These are phyloP conservation scores for Sisymbrium irio DNA, from an alignment of 345 rosid genomes.

Conservation along the genomic window DNA sequence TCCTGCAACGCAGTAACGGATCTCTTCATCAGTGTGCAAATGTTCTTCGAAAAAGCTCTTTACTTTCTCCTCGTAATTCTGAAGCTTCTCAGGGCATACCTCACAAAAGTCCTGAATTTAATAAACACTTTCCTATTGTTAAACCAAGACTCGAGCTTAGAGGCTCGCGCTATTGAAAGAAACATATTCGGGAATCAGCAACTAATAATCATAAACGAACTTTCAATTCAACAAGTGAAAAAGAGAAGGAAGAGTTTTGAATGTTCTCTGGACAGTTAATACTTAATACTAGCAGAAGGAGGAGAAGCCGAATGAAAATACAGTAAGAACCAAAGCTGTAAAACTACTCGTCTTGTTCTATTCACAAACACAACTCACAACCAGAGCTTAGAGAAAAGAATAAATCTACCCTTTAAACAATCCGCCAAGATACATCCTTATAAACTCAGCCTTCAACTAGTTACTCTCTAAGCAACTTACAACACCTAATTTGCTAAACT, in stretches of 20 bases:
- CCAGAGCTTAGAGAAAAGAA: background rate
- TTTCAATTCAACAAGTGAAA: background rate
- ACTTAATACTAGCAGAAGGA: background rate
- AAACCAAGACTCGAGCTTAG: background rate
- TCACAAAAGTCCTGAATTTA: conserved; percentile 65
- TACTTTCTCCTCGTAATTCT: conserved; percentile 79
- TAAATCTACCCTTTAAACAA: background rate
- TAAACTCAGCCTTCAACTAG: background rate
- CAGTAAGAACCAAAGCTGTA: background rate
- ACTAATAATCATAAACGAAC: background rate
- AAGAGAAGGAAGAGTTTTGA: background rate
- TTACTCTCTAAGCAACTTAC: background rate
- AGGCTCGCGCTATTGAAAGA: background rate
- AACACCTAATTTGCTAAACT: background rate
- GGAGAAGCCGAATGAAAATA: background rate
- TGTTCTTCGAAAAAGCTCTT: conserved; percentile 87
- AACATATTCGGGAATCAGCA: background rate
- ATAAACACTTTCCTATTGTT: background rate
- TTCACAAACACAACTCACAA: background rate
- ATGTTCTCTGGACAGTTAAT: background rate
- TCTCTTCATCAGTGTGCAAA: conserved; percentile 97
- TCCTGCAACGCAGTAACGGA: conserved; percentile 83
- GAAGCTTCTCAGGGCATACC: conserved; percentile 86
- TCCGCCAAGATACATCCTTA: background rate
- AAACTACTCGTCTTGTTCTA: background rate